These are phyloP conservation scores for Santalum album DNA, from an alignment of 164 flowering plant species.

Conservation along the genomic window DNA sequence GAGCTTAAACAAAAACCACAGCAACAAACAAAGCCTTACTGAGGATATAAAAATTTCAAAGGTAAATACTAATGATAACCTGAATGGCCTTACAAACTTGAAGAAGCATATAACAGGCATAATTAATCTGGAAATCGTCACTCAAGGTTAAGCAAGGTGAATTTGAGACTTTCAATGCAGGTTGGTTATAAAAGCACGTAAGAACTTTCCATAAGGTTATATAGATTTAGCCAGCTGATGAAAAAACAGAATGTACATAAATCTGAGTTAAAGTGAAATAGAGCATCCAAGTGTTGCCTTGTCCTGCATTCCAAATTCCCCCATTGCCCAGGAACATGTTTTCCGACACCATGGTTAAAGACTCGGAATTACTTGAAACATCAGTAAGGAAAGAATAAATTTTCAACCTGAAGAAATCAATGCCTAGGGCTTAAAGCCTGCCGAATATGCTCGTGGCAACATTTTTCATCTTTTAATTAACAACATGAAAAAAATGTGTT, in stretches of 20 bases:
- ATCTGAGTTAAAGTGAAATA: too few species aligned
- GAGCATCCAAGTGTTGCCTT: too few species aligned
- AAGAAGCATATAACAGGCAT: background rate
- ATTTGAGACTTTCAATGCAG: background rate
- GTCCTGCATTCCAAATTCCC: too few species aligned
- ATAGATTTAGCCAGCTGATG: too few species aligned
- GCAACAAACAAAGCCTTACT: background rate
- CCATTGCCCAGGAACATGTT: too few species aligned
- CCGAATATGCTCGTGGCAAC: background rate
- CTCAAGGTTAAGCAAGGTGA: background rate
- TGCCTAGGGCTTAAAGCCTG: background rate
- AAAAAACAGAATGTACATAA: too few species aligned
- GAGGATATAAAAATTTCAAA: background rate
- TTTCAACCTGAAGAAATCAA: too few species aligned
- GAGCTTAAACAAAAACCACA: background rate
- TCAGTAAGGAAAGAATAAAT: too few species aligned
- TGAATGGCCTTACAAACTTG: background rate
- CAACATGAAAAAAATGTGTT: too few species aligned
- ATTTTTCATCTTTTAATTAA: background rate
- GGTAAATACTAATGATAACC: background rate
- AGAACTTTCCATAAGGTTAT: background rate
- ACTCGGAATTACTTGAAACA: too few species aligned
- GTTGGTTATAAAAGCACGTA: background rate
- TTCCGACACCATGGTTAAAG: too few species aligned
- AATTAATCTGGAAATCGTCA: background rate